Evolutionary conservation across 225 moss, liverwort and hornwort species (phyloP).

Genomic region (Ulota crispa): DNA sequence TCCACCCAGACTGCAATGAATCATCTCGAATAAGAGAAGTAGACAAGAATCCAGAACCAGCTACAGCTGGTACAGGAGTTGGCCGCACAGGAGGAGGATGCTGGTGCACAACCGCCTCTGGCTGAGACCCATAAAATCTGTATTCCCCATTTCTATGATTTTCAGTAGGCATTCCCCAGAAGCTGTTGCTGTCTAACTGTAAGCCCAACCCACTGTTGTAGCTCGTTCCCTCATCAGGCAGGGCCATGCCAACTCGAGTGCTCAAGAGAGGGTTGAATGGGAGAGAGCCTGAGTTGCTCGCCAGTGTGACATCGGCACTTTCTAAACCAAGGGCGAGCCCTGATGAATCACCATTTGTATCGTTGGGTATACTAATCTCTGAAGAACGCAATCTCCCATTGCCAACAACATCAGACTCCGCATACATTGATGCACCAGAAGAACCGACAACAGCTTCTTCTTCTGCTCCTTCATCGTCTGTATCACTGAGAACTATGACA

Average conservation of each 20-base stretch:
- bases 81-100: conserved; percentile 84
- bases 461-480: conserved; percentile 84
- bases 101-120: conserved; percentile 48
- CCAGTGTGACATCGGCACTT: conserved; percentile 52
- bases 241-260: conserved; percentile 39
- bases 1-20: conserved; percentile 65
- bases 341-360: conserved; percentile 57
- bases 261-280: conserved; percentile 46
- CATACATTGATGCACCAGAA: conserved; percentile 66
- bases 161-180: conserved; percentile 53
- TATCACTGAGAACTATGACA: conserved; percentile 79
- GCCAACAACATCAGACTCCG: conserved; percentile 59
- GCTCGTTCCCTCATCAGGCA: conserved; percentile 51
- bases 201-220: conserved; percentile 54
- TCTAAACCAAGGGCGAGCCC: conserved; percentile 62
- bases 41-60: conserved; percentile 63
- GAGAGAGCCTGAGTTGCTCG: conserved; percentile 50
- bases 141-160: conserved; percentile 51
- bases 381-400: conserved; percentile 50
- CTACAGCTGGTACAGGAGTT: conserved; percentile 76
- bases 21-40: conserved; percentile 61
- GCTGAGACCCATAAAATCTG: conserved; percentile 50
- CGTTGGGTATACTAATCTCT: conserved; percentile 45
- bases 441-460: conserved; percentile 66
- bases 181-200: conserved; percentile 52